These are phyloP conservation scores for Sabuloglossum arenarium DNA, from an alignment of 495 filamentous ascomycete genomes.

Conservation along the genomic window DNA sequence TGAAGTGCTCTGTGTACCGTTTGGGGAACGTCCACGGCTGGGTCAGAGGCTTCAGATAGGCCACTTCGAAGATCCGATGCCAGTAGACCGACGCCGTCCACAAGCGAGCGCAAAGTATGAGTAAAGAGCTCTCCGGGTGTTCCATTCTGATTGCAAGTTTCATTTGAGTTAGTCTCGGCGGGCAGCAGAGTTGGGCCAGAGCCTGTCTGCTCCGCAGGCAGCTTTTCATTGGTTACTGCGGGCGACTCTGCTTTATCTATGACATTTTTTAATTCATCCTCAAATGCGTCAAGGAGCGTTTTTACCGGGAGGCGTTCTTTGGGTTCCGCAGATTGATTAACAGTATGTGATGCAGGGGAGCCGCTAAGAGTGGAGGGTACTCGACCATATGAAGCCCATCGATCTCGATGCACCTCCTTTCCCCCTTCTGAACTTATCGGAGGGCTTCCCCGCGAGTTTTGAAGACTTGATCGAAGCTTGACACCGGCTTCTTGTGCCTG, in stretches of 20 bases:
- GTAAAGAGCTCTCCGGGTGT: not conserved
- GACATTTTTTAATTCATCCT: conserved; percentile 2
- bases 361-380: not conserved
- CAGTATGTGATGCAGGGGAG: not conserved
- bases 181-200: not conserved
- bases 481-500: conserved; percentile 2
- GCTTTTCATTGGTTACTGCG: not conserved
- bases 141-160: not conserved
- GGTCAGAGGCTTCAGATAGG: not conserved
- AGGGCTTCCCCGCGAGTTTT: not conserved
- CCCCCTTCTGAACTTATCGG: not conserved
- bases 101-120: not conserved
- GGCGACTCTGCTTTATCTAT: not conserved
- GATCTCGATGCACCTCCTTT: conserved; percentile 1
- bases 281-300: not conserved
- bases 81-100: not conserved
- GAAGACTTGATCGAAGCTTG: conserved; percentile 4
- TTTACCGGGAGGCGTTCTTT: not conserved
- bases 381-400: conserved; percentile 3
- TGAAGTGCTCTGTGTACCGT: not conserved
- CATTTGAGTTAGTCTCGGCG: not conserved
- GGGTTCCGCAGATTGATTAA: not conserved
- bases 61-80: not conserved
- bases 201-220: not conserved
- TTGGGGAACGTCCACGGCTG: not conserved